These are phyloP conservation scores for Metschnikowia chrysomelidarum DNA, from an alignment of 805 yeast species.

Conservation along the genomic window DNA sequence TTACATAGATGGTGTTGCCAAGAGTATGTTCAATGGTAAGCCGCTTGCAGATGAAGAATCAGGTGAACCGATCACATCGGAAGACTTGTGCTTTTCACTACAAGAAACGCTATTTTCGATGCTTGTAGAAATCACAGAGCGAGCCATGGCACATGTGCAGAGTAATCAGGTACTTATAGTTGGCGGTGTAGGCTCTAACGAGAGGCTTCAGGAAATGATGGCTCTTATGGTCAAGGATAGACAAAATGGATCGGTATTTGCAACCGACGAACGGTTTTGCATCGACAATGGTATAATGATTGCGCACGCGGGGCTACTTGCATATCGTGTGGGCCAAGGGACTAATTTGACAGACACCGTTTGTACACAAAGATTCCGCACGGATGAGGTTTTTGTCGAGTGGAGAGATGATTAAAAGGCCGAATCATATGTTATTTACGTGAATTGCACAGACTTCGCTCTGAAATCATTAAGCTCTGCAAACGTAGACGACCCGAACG, in stretches of 20 bases:
- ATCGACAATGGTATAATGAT: constrained; percentile 99
- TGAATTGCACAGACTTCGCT: too few relatives aligned
- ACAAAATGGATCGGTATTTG: constrained; percentile 76
- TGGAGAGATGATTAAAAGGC: constrained; percentile 69
- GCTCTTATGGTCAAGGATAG: constrained; percentile 88
- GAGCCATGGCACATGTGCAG: constrained; percentile 97
- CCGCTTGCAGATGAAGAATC: constrained; percentile 38
- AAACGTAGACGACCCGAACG: constrained; percentile 14
- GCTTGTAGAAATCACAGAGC: constrained; percentile 96
- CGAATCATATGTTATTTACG: not conserved
- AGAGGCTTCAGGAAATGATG: constrained; percentile 94
- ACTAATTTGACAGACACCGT: constrained; percentile 64
- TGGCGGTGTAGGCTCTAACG: constrained; percentile 98
- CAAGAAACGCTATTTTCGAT: constrained; percentile 93
- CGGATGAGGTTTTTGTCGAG: constrained; percentile 86
- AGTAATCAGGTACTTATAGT: constrained; percentile 88
- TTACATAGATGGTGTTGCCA: constrained; percentile 75
- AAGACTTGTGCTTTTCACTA: constrained; percentile 87
- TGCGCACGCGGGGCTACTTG: constrained; percentile 93
- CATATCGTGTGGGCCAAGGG: constrained; percentile 77
- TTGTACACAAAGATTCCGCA: constrained; percentile 90
- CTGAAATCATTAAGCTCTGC: too few relatives aligned
- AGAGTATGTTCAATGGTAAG: constrained; percentile 56
- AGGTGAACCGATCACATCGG: constrained; percentile 63
- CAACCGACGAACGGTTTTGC: constrained; percentile 96